Evolutionary conservation across 2,329 filamentous ascomycete genomes (phyloP), one percentile per base, ranked within the genome.

Genomic region (Sporothrix phasma): DNA sequence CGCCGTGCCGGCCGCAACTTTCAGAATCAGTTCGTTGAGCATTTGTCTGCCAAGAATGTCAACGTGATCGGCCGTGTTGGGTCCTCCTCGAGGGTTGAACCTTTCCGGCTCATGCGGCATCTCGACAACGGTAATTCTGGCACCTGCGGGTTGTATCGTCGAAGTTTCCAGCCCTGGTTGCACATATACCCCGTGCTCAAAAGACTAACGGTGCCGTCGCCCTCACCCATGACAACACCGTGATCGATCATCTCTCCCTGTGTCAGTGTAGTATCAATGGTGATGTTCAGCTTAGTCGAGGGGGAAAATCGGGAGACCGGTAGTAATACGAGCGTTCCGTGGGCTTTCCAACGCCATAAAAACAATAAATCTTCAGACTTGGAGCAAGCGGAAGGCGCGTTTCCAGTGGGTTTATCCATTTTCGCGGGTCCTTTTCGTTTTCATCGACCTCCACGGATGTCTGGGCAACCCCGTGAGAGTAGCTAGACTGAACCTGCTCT

Each of bases 21-120:
- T 82, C 65, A 99, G 76, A 56, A 99, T 88, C 59, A 97, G 78
- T 74, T 99, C 94, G 71, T 99, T 99, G 29, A 99, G 80, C 37
- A 86, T 91, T 69, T 92, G 87, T 34, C 94, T 81, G 0, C 94
- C 94, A 2, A 99, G 80, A 65, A 99, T 99, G 73, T 99, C 94
- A 60, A 99, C 94, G 72, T 99, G 94, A 72, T 99, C 94, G 15
- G 92, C 92, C 66, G 82, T 86, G 66, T 84, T 85, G 26, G 84
- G 84, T 0, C 85, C 86, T 19, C 86, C 86, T 62, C 94, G 80
- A 0, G 94, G 91, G 70, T 87, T 93, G 74, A 97, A 99, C 19
- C 90, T 79, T 70, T 97, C 93, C 1, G 94, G 94, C 72, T 97
- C 92, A 72, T 99, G 94, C 1, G 88, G 89, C 94, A 99, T 99